Conservation (phyloP, 805 yeast genomes). For the Metschnikowia kunwiensis region DNA sequence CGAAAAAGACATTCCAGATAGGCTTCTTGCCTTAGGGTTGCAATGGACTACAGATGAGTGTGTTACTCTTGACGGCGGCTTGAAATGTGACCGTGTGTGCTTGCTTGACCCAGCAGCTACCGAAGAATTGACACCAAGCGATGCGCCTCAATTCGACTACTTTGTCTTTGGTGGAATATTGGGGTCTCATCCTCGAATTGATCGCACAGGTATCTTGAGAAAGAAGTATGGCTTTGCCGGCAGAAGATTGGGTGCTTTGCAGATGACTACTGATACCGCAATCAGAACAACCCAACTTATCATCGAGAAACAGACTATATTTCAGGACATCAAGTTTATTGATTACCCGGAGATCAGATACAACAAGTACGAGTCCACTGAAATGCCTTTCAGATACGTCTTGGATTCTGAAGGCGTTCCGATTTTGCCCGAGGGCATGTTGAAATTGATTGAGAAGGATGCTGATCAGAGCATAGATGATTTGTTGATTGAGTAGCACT, state of each 20-base stretch:
- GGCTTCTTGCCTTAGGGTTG: constrained; percentile 57
- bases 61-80: constrained; percentile 46
- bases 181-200: constrained; percentile 92
- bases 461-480: constrained; percentile 81
- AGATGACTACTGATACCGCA: constrained; percentile 98
- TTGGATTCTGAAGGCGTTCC: constrained; percentile 64
- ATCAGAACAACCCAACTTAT: constrained; percentile 86
- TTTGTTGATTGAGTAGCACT: constrained; percentile 44
- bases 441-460: constrained; percentile 78
- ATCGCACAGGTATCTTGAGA: constrained; percentile 87
- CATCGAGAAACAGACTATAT: constrained; percentile 51
- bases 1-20: constrained; percentile 59
- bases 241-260: constrained; percentile 79
- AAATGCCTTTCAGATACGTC: constrained; percentile 95
- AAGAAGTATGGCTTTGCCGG: constrained; percentile 80
- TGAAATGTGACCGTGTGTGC: constrained; percentile 57
- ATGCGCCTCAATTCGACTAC: constrained; percentile 65
- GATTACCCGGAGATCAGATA: constrained; percentile 94
- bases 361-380: constrained; percentile 85
- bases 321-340: constrained; percentile 76
- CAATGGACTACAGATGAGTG: constrained; percentile 83
- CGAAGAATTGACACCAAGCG: constrained; percentile 69
- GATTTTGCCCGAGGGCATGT: constrained; percentile 89
- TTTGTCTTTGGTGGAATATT: constrained; percentile 95
- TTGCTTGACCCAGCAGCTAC: constrained; percentile 86